These are phyloP conservation scores for Osmanthus fragrans DNA, from an alignment of 257 asterid genomes.

Conservation along the genomic window DNA sequence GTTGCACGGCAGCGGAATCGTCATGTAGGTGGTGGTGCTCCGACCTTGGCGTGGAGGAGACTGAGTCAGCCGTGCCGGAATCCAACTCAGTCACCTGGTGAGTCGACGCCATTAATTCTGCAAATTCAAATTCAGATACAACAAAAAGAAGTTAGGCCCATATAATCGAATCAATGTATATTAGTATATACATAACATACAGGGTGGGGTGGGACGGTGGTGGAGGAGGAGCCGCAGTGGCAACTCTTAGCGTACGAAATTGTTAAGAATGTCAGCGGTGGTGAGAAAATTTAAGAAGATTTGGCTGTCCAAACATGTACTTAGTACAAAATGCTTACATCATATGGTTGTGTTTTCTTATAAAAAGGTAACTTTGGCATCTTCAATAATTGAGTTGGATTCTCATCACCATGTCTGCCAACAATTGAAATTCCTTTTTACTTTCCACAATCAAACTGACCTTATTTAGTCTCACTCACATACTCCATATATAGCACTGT, in stretches of 20 bases:
- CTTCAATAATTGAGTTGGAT: slow-evolving; percentile 3
- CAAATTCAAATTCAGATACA: neutral
- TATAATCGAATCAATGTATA: neutral
- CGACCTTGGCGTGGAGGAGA: slow-evolving; percentile 81
- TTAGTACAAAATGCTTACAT: neutral
- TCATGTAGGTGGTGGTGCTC: slow-evolving; percentile 43
- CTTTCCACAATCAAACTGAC: too few species aligned
- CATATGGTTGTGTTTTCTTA: neutral
- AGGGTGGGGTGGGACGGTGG: neutral
- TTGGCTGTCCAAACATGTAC: slow-evolving; percentile 16
- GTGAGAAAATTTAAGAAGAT: neutral
- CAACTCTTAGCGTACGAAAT: slow-evolving; percentile 30
- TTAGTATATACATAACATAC: neutral
- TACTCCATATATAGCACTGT: too few species aligned
- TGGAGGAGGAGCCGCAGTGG: slow-evolving; percentile 20
- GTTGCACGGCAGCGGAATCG: slow-evolving; percentile 31
- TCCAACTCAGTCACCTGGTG: slow-evolving; percentile 49
- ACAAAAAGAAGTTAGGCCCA: neutral
- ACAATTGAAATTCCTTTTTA: neutral
- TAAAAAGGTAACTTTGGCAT: neutral
- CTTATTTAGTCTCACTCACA: too few species aligned
- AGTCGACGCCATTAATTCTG: slow-evolving; percentile 48
- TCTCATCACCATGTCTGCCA: neutral
- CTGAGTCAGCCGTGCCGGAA: slow-evolving; percentile 51
- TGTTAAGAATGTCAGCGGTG: slow-evolving; percentile 25